Base-by-base conservation (phyloP, 495 filamentous ascomycete genomes). In the Xylaria nigripes region DNA sequence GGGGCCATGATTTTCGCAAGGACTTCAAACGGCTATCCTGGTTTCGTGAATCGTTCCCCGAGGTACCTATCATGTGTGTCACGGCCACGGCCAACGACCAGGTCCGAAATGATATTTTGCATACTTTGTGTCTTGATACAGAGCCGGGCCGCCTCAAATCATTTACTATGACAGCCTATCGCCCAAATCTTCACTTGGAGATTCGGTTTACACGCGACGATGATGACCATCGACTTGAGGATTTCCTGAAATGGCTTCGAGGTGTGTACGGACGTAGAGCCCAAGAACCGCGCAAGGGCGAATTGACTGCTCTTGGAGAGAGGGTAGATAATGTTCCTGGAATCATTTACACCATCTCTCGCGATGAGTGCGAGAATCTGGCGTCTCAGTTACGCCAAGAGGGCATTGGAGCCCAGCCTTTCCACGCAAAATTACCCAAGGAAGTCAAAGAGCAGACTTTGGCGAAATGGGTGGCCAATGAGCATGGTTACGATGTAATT, bases 1-100 rank as follows among this genome's bases (percentile, higher is more conserved):
- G 92, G 92, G 92, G 92, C 16, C 91, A 97, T 66, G 92, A 97
- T 67, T 97, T 97, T 62, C 86, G 92, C n/a, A 86, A 86, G 16
- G 85, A 89, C 29, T 96, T 95, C 70, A 88, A 89, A 59, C 78
- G 85, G 22, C 79, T 97, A n/a, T 83, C 82, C 6, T 95, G 87
- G 82, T 95, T 97, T 73, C 88, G 86, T 55, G 74, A 78, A 24
- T 81, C 81, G 19, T 86, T 88, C 54, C 90, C 90, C 0, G 75
- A 84, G 24, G 87, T 96, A 0, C 90, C 92, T 21, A 84, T 96
- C 27, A 95, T 90, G 58, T 92, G 89, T 45, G 76, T 95, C 16
- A 97, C 92, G 0, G 92, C 92, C 3, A 96, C 92, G 1, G 92
- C 92, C 15, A 95, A 92, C 13, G 69, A 76, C 2, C 79, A 81